A percentile compares a stretch with the other conserved stretches of the same genome.
Conservation (phyloP, 176 grass and related monocot species). For the Poa pratensis region DNA sequence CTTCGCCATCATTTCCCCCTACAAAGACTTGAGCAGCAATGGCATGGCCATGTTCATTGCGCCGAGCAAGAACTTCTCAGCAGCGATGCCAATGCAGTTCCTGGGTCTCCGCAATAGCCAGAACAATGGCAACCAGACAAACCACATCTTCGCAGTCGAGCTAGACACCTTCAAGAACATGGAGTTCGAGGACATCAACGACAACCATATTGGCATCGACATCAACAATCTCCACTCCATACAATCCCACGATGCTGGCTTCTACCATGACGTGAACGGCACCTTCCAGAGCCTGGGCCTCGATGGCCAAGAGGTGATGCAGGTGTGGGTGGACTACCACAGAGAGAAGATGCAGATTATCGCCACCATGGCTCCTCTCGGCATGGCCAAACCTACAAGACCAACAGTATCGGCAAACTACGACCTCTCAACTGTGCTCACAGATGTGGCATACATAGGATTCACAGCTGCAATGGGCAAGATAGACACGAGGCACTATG, state of each 20-base stretch:
- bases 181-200: conserved; percentile 7
- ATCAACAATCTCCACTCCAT: conserved; percentile 36
- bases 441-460: conserved; percentile 22
- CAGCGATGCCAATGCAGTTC: background rate
- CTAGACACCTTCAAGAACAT: conserved; percentile 2
- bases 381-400: conserved; percentile 4
- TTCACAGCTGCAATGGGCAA: conserved; percentile 45
- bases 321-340: conserved; percentile 51
- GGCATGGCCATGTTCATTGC: conserved; percentile 41
- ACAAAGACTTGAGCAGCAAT: conserved; percentile 21
- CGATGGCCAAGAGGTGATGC: conserved; percentile 35
- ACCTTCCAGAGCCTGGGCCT: conserved; percentile 29
- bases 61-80: conserved; percentile 14
- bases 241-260: conserved; percentile 18
- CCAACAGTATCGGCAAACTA: conserved; percentile 11
- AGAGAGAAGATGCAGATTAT: conserved; percentile 11
- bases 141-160: conserved; percentile 33
- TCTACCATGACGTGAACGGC: conserved; percentile 20
- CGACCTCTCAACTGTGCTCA: conserved; percentile 41
- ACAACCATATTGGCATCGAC: conserved; percentile 21
- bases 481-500: conserved; percentile 25
- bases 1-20: conserved; percentile 20
- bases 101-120: conserved; percentile 24
- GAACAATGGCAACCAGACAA: conserved; percentile 35
- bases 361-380: conserved; percentile 33